Base-by-base conservation (phyloP, 2,329 filamentous ascomycete species). In the Ilyonectria mors-panacis region DNA sequence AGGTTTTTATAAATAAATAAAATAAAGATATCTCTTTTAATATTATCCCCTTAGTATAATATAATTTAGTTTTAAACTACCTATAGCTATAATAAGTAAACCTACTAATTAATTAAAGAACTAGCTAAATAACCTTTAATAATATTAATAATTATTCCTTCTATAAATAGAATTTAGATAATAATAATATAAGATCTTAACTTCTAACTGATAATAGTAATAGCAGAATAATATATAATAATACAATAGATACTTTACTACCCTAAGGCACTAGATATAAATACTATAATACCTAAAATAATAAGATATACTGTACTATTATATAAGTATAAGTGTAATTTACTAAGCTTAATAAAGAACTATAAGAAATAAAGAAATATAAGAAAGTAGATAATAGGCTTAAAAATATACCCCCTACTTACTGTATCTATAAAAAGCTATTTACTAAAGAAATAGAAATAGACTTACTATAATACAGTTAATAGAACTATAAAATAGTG, bases 371-470 rank as follows among this genome's bases (percentile, higher is more conserved):
- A 50, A 42, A 53, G 17, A 60, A 39, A 42, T n/a, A 42, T n/a
- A 17, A n/a, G 15, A 8, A n/a, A 6, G 17, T 6, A 39, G 37
- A 42, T 17, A 42, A 42, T 3, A n/a, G 6, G 7, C 4, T 59
- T 61, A 56, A 42, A 51, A 48, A 56, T 55, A 48, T 42, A 63
- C 67, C 12, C 28, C 28, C 15, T n/a, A 55, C 28, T 47, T 65
- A 62, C 68, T 67, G 19, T 50, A 45, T 5, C 5, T 42, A 42
- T 42, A 47, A 47, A 5, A 47, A 47, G 4, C 21, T 47, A 51
- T 66, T 60, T 71, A 66, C 50, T 57, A 35, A 59, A 69, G 59
- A 50, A 47, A 63, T 47, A 35, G 21, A 64, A 37, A 65, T 45
- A 57, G 37, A n/a, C 53, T 10, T 66, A 44, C 50, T 50, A 48